These are phyloP conservation scores for Prunella vulgaris DNA, from an alignment of 257 asterid genomes.

Conservation along the genomic window DNA sequence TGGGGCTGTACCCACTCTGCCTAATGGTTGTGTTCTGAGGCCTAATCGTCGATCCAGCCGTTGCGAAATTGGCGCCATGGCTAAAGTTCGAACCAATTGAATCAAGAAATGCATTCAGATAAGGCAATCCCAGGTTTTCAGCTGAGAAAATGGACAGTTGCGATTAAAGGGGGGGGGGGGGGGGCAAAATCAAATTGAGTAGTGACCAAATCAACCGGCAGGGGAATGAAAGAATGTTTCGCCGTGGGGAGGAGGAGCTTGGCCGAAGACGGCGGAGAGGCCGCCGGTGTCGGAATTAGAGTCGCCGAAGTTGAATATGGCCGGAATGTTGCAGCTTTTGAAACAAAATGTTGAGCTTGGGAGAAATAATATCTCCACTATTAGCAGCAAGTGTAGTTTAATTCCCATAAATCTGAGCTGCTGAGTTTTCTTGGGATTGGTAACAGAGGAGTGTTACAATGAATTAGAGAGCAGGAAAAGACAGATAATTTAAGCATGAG, in stretches of 20 bases:
- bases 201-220: too few species aligned
- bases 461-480: background rate
- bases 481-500: background rate
- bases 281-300: constrained; percentile 91
- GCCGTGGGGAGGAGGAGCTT: constrained; percentile 61
- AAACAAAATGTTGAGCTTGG: constrained; percentile 6
- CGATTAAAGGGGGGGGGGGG: too few species aligned
- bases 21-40: constrained; percentile 64
- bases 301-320: constrained; percentile 83
- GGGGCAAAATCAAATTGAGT: too few species aligned
- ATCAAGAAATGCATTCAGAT: constrained; percentile 67
- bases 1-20: constrained; percentile 77
- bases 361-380: constrained; percentile 1
- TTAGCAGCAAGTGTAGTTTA: constrained; percentile 9
- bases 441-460: background rate
- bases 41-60: constrained; percentile 86
- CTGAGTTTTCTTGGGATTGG: background rate
- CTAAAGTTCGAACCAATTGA: constrained; percentile 74
- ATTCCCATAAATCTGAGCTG: constrained; percentile 26
- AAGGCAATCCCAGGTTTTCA: constrained; percentile 49
- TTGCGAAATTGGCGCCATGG: constrained; percentile 82
- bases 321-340: constrained; percentile 52
- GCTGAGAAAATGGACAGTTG: constrained; percentile 37
- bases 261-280: constrained; percentile 66
- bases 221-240: constrained; percentile 56